Base-by-base conservation (phyloP, 352 stramenopile species). In the Globisporangium iwayamae region DNA sequence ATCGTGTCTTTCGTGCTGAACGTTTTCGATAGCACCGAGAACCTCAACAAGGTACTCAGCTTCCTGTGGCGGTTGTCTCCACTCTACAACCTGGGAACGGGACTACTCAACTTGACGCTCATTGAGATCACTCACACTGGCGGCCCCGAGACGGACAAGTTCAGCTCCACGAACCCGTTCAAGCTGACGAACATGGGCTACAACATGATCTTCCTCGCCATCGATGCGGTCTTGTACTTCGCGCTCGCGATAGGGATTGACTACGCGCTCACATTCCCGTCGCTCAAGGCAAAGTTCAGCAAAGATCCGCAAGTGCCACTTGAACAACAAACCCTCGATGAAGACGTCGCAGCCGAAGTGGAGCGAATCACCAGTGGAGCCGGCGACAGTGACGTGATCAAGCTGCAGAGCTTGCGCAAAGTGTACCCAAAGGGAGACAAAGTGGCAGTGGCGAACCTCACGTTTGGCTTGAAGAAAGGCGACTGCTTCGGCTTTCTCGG, bases 401-500 rank as follows among this genome's bases (percentile, higher is more conserved):
- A 74, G 53, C 64, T 87, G 16, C 53, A 66, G 9, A 59, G 62
- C 18, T 62, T 69, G 39, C 56, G 78, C 10, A 87, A 87, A 20
- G 73, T 87, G 10, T 87, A 83, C 53, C 56, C 56, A 22, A 68
- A 60, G 13, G 69, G 69, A 14, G 65, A 60, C 48, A 97, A 96
- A 66, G 81, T 94, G 18, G 92, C 87, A 5, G 84, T 96, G 55
- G 63, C 72, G 25, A 72, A 89, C 45, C 56, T 97, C 20, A 90
- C 81, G 2, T 94, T 97, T 41, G 86, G 81, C 25, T 62, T 97
- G 34, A 73, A 74, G 30, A 72, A 75, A 2, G 93, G 96, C 28
- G 90, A 98, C 59, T 97, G 93, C 60, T 98, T 98, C 70, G 96
- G 96, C 1, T 95, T 98, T 62, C 77, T 98, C 4, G 96, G 96